These are phyloP conservation scores for Botrytis fragariae DNA, from an alignment of 2,329 filamentous ascomycete genomes.

Conservation along the genomic window DNA sequence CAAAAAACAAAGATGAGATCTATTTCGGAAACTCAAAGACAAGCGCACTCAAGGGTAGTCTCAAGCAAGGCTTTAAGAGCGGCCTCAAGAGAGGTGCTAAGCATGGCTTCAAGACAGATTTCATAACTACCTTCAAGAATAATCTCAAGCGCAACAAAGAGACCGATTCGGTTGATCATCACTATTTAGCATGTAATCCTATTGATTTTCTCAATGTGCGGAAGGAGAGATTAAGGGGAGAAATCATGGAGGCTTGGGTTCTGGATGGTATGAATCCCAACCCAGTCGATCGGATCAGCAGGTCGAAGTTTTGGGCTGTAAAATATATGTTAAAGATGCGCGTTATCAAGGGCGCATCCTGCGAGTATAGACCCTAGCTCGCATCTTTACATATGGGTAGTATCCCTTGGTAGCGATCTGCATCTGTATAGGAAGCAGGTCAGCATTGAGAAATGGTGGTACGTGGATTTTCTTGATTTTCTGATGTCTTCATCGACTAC, in stretches of 20 bases:
- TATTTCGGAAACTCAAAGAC: not conserved
- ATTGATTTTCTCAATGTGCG: not conserved
- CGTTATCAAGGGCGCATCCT: not conserved
- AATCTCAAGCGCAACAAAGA: not conserved
- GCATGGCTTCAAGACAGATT: not conserved
- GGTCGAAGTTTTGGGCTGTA: not conserved
- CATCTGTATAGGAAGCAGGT: not conserved
- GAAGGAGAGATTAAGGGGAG: not conserved
- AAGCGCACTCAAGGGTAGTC: not conserved
- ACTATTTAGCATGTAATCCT: not conserved
- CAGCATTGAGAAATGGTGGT: not conserved
- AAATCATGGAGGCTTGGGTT: not conserved
- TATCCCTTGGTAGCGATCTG: not conserved
- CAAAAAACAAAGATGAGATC: not conserved
- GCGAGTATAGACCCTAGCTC: too few species aligned
- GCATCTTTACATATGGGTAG: not conserved
- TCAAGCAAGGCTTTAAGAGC: not conserved
- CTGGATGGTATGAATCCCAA: not conserved
- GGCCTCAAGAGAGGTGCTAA: not conserved
- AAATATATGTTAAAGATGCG: not conserved
- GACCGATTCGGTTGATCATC: not conserved
- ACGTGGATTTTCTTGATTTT: not conserved
- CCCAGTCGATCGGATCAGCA: not conserved
- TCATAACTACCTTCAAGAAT: not conserved
- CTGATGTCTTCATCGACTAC: not conserved